A percentile compares a stretch with the other conserved stretches of the same genome.
These are phyloP conservation scores for Marchantia polymorpha DNA, from an alignment of 225 moss, liverwort and hornwort species.

Conservation along the genomic window DNA sequence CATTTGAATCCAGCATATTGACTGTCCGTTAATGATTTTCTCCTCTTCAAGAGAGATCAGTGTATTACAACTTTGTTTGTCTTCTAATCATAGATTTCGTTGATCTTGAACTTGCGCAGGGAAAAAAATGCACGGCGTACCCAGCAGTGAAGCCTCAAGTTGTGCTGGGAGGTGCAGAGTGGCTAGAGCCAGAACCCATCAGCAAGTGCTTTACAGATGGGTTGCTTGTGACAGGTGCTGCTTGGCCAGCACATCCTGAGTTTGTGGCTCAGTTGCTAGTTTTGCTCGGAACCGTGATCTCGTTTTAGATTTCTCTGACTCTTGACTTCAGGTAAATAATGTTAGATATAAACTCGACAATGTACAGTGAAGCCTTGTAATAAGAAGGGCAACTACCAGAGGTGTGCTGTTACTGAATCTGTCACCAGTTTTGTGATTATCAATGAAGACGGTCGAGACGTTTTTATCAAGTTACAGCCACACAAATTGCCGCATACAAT, in stretches of 20 bases:
- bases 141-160: constrained; percentile 84
- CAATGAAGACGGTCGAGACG: neutral
- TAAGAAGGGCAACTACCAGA: no score
- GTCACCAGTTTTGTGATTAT: neutral
- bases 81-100: neutral
- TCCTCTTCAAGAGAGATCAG: neutral
- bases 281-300: constrained; percentile 57
- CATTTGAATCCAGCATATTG: neutral
- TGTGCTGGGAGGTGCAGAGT: constrained; percentile 67
- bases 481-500: neutral
- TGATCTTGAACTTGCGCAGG: constrained; percentile 40
- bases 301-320: constrained; percentile 33
- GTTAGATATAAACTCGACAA: neutral
- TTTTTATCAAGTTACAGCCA: neutral
- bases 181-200: constrained; percentile 76
- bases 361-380: constrained; percentile 2
- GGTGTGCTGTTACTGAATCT: neutral
- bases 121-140: constrained; percentile 91
- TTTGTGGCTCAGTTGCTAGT: constrained; percentile 71
- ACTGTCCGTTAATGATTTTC: neutral
- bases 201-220: constrained; percentile 83
- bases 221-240: constrained; percentile 81
- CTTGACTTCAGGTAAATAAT: neutral
- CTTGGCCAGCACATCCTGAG: constrained; percentile 97
- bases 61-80: neutral